Evolutionary conservation across 768 basidiomycete species (phyloP).

Genomic region (Hypholoma fasciculare): DNA sequence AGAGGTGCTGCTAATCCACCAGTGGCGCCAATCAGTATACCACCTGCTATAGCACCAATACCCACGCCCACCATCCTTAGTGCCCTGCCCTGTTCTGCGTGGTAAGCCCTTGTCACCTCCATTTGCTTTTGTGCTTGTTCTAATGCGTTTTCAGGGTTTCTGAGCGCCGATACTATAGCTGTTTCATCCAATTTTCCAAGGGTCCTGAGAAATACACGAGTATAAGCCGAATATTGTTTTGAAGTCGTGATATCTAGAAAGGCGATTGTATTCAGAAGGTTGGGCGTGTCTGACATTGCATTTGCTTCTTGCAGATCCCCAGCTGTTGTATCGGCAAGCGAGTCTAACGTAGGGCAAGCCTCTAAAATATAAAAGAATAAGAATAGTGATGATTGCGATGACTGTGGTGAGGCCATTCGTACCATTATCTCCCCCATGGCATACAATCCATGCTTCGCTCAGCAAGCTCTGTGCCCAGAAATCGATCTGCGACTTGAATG

Average conservation of each 20-base stretch:
- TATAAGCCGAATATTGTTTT: constrained; percentile 51
- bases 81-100: constrained; percentile 40
- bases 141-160: constrained; percentile 47
- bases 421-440: constrained; percentile 26
- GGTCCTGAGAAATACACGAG: constrained; percentile 43
- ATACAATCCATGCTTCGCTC: constrained; percentile 44
- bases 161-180: constrained; percentile 43
- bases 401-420: not conserved
- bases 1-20: constrained; percentile 60
- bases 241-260: constrained; percentile 48
- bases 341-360: constrained; percentile 42
- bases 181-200: constrained; percentile 44
- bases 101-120: constrained; percentile 35
- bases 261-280: constrained; percentile 50
- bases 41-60: constrained; percentile 53
- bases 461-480: constrained; percentile 45
- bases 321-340: constrained; percentile 46
- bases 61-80: constrained; percentile 50
- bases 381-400: not conserved
- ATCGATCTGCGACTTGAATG: constrained; percentile 37
- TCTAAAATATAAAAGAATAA: constrained; percentile 19
- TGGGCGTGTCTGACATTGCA: constrained; percentile 31
- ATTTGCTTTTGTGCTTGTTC: constrained; percentile 43
- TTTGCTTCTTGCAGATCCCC: constrained; percentile 38
- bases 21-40: constrained; percentile 55